A percentile compares a stretch with the other conserved stretches of the same genome.
Conservation (phyloP, 1,284 basidiomycete genomes). For the Malassezia yamatoensis region DNA sequence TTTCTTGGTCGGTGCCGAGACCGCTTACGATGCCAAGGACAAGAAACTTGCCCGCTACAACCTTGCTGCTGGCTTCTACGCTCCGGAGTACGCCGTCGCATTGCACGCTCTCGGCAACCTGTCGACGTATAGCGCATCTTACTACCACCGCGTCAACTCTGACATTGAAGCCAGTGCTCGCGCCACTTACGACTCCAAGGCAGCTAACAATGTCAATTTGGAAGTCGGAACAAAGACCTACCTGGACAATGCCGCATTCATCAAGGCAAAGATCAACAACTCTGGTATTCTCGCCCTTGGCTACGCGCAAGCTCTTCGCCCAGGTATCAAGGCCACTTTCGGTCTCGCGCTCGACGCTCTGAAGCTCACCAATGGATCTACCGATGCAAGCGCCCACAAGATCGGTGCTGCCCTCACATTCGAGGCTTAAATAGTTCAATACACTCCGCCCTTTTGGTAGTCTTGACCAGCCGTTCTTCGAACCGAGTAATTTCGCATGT, state of each 20-base stretch:
- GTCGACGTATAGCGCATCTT: constrained; percentile 84
- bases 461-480: no score
- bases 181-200: constrained; percentile 85
- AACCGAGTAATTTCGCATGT: not conserved
- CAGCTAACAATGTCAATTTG: constrained; percentile 68
- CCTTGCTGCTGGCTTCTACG: constrained; percentile 83
- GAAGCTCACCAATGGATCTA: constrained; percentile 33
- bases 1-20: constrained; percentile 91
- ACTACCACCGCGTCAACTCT: constrained; percentile 90
- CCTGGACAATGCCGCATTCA: constrained; percentile 77
- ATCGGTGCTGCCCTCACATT: constrained; percentile 55
- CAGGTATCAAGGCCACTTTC: constrained; percentile 88
- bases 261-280: constrained; percentile 99
- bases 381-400: constrained; percentile 53
- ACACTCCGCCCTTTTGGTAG: not conserved
- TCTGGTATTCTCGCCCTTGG: constrained; percentile 49
- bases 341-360: constrained; percentile 52
- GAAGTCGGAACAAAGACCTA: constrained; percentile 89
- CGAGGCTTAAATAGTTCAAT: constrained; percentile 46
- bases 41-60: constrained; percentile 87
- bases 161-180: constrained; percentile 91
- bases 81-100: constrained; percentile 92
- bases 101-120: constrained; percentile 90
- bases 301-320: constrained; percentile 50
- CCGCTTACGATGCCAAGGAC: constrained; percentile 88